Percentiles rank a stretch among this genome's conserved stretches.
phyloP scores from a whole-genome alignment of 2,329 filamentous ascomycete genomes.

The Apiospora kogelbergensis region DNA sequence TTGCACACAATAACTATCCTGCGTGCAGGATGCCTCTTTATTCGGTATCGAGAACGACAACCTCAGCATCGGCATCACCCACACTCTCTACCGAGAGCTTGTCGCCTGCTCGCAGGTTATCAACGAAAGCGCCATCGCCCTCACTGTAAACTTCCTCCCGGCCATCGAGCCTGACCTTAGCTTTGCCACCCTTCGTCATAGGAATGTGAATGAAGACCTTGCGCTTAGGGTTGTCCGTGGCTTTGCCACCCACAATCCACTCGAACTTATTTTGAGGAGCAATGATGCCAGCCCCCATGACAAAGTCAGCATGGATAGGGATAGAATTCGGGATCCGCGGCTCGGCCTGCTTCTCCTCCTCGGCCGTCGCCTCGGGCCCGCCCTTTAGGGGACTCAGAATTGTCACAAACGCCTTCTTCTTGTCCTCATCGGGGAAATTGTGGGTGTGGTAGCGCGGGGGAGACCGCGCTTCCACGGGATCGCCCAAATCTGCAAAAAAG shows the following conservation, averaged over 20 bases:
- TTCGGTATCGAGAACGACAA: slow-evolving; percentile 66
- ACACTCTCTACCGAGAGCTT: slow-evolving; percentile 65
- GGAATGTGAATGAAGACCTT: slow-evolving; percentile 82
- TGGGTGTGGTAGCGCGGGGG: slow-evolving; percentile 74
- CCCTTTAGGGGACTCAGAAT: slow-evolving; percentile 75
- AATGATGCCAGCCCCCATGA: slow-evolving; percentile 78
- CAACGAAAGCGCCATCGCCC: slow-evolving; percentile 80
- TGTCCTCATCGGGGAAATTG: slow-evolving; percentile 70
- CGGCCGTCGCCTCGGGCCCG: slow-evolving; percentile 59
- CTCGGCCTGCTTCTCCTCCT: slow-evolving; percentile 64
- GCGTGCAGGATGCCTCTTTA: slow-evolving; percentile 30
- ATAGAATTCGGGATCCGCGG: slow-evolving; percentile 67
- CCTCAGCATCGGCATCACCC: slow-evolving; percentile 67
- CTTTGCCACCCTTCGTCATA: slow-evolving; percentile 75
- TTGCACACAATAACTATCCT: background rate
- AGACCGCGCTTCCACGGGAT: slow-evolving; percentile 74
- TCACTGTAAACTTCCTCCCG: slow-evolving; percentile 68
- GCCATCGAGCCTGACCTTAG: slow-evolving; percentile 68
- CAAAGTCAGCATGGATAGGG: slow-evolving; percentile 80
- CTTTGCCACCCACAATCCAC: slow-evolving; percentile 68
- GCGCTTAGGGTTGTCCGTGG: slow-evolving; percentile 51
- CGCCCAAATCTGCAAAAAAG: slow-evolving; percentile 87
- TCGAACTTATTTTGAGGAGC: slow-evolving; percentile 63
- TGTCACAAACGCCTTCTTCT: slow-evolving; percentile 67
- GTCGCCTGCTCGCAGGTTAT: slow-evolving; percentile 63